A percentile compares a stretch with the other conserved stretches of the same genome.
phyloP scores from a whole-genome alignment of 257 asterid species.

The Lithospermum erythrorhizon region DNA sequence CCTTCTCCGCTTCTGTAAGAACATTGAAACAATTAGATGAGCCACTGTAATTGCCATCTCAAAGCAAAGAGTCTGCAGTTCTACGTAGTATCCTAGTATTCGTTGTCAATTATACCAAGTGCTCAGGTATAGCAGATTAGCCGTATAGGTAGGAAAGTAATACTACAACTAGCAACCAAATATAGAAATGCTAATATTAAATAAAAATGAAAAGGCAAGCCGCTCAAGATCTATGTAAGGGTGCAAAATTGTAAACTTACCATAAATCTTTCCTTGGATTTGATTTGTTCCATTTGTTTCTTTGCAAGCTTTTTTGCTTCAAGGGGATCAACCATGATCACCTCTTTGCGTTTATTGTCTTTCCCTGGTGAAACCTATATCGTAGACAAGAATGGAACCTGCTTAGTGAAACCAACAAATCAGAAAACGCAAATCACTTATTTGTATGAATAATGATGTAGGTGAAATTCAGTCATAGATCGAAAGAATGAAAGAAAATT shows the following conservation, averaged over 20 bases:
- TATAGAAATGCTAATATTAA: no score
- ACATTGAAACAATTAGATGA: conserved; percentile 1
- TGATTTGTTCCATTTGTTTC: conserved; percentile 72
- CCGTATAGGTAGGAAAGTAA: background rate
- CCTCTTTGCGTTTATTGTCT: conserved; percentile 32
- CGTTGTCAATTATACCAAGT: background rate
- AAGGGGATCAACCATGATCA: conserved; percentile 87
- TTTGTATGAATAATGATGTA: no score
- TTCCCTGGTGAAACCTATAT: conserved; percentile 44
- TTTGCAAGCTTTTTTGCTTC: conserved; percentile 96
- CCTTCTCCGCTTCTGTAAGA: conserved; percentile 41
- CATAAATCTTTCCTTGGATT: conserved; percentile 53
- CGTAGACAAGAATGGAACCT: background rate
- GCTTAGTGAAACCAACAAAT: background rate
- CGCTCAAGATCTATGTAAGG: background rate
- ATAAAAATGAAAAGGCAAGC: no score
- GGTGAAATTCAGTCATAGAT: background rate
- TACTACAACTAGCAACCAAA: no score
- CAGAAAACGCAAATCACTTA: background rate
- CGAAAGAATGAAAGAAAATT: no score
- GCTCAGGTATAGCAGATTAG: no score
- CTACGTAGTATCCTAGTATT: no score
- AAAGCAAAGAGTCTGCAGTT: no score
- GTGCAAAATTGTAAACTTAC: conserved; percentile 25
- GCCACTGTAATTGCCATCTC: background rate